phyloP scores from a whole-genome alignment of 169 alveolate genomes.

The Plasmodium blacklocki region DNA sequence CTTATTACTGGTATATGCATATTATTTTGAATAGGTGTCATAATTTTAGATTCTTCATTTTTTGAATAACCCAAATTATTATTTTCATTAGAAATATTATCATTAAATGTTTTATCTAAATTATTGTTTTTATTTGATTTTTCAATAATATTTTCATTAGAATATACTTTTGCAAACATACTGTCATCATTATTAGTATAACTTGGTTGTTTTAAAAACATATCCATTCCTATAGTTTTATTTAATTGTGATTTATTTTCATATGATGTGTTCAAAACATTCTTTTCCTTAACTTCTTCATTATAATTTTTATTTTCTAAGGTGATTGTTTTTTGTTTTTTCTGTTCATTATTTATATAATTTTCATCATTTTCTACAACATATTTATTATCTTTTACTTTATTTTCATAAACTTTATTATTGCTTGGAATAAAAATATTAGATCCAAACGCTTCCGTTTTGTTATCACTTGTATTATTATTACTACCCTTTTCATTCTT shows the following conservation, averaged over 20 bases:
- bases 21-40: too few species aligned
- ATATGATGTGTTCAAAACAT: too few species aligned
- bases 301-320: too few species aligned
- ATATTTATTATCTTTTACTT: neutral
- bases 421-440: conserved; percentile 16
- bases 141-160: neutral
- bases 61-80: neutral
- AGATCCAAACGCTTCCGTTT: conserved; percentile 19
- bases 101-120: neutral
- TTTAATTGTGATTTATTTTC: neutral
- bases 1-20: too few species aligned
- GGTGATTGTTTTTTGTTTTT: neutral
- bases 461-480: conserved; percentile 39
- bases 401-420: conserved; percentile 7
- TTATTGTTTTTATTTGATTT: neutral
- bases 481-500: conserved; percentile 57
- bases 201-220: neutral
- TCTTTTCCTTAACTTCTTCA: neutral
- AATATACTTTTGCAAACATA: neutral
- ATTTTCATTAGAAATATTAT: neutral
- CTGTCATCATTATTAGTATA: neutral
- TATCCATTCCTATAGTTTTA: neutral
- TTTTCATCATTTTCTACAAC: neutral
- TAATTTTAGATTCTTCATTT: too few species aligned
- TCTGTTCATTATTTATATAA: conserved; percentile 3